Evolutionary conservation across 2,329 filamentous ascomycete genomes (phyloP), one percentile per base, ranked within the genome.

Genomic region (Fusarium cicatricum): DNA sequence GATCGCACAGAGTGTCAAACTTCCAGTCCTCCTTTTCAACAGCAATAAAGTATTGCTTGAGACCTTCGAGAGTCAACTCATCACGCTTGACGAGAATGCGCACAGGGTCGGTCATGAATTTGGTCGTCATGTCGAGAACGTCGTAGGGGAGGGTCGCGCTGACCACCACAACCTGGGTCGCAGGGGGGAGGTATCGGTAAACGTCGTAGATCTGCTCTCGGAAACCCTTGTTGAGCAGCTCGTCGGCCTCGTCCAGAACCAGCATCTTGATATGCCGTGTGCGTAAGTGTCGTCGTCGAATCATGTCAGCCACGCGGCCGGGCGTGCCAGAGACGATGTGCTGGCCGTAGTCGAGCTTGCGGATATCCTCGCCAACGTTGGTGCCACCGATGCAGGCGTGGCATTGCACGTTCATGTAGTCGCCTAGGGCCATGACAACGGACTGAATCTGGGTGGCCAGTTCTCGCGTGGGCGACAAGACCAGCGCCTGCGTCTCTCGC

Each of bases 1-100:
- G 88, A 79, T 99, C 95, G 77, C 92, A 98, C 5, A 99, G 87
- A 3, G 95, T 99, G 75, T 99, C 95, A 69, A 99, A 97, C 77
- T 99, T 99, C 95, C 95, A 99, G 75, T 98, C 95, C 77, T 99
- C 95, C 82, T 97, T 98, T 78, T 99, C 95, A 16, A 98, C 95
- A 2, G 95, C 95, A 70, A 99, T 98, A 75, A 97, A 99, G 82
- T 97, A 99, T 76, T 99, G 95, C 81, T 98, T 98, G 45, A 99
- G 83, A 53, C 95, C 95, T 79, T 98, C 95, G 44, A 99, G 86
- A 2, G 95, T 99, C 82, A 99, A 80, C 76, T 99, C 95, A 77
- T 98, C 95, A 88, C 93, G 93, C 87, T 98, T 97, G 75, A 98
- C 94, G 21, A 98, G 85, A 71, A 98, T 96, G 65, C 94, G 90